phyloP scores from a whole-genome alignment of 2,329 filamentous ascomycete species.

The Beauveria sp. region DNA sequence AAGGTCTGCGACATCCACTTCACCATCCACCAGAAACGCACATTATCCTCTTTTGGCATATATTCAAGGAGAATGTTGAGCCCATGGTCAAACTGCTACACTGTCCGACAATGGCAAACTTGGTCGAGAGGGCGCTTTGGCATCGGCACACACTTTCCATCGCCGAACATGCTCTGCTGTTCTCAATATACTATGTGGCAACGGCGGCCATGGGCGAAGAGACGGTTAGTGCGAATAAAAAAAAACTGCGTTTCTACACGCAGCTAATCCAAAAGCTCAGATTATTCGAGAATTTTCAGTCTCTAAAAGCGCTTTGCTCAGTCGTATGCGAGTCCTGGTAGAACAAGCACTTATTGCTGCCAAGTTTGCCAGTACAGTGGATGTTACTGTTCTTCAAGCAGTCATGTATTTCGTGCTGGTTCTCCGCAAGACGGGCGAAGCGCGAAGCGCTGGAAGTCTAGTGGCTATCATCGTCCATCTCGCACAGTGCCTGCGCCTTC shows the following conservation, averaged over 20 bases:
- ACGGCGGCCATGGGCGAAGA: background rate
- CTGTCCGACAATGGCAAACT: background rate
- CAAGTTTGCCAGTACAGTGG: slow-evolving; percentile 2
- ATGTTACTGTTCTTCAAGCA: background rate
- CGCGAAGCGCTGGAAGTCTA: background rate
- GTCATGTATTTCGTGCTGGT: background rate
- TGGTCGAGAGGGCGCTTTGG: slow-evolving; percentile 2
- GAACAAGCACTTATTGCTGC: slow-evolving; percentile 9
- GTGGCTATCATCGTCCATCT: background rate
- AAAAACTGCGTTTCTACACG: too few species aligned
- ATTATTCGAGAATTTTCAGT: background rate
- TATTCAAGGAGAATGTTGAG: slow-evolving; percentile 4
- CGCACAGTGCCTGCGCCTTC: background rate
- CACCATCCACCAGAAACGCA: slow-evolving; percentile 2
- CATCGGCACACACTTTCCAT: background rate
- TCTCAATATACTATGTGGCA: slow-evolving; percentile 2
- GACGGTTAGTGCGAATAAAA: too few species aligned
- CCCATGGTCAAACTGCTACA: slow-evolving; percentile 2
- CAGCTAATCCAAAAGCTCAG: background rate
- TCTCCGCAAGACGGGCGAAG: slow-evolving; percentile 5
- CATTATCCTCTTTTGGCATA: background rate
- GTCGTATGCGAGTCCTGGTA: slow-evolving; percentile 1
- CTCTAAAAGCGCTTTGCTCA: background rate
- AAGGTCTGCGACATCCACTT: background rate
- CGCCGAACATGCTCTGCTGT: background rate